Evolutionary conservation across 2,329 filamentous ascomycete species (phyloP).

Genomic region (Aspergillus transmontanensis): DNA sequence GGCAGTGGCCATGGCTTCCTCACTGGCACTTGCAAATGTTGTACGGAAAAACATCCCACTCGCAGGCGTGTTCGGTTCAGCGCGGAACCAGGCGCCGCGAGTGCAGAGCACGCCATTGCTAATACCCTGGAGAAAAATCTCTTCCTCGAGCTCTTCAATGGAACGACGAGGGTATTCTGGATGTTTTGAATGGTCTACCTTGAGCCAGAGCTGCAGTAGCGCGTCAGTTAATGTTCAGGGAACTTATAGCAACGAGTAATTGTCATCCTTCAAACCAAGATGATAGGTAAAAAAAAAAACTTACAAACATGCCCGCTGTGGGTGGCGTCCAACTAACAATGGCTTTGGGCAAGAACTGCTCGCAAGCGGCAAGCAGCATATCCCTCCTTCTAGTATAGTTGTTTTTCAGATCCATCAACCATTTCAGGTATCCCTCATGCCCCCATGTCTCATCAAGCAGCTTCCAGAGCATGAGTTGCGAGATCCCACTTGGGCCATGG

Average conservation of each 20-base stretch:
- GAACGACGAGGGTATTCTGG: neutral
- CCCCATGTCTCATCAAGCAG: conserved; percentile 87
- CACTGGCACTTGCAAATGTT: neutral
- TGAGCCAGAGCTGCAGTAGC: neutral
- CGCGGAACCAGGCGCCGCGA: neutral
- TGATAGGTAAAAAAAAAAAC: neutral
- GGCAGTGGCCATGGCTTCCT: neutral
- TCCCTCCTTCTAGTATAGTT: conserved; percentile 76
- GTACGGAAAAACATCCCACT: neutral
- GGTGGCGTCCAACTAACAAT: conserved; percentile 77
- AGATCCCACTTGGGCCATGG: conserved; percentile 76
- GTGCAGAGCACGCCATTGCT: neutral
- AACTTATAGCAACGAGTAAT: neutral
- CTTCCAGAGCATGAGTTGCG: conserved; percentile 77
- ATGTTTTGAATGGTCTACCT: neutral
- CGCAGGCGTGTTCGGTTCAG: neutral
- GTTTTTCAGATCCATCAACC: conserved; percentile 73
- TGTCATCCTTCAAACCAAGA: neutral
- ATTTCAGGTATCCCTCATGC: conserved; percentile 77
- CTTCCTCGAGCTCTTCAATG: neutral
- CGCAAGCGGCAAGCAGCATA: conserved; percentile 73
- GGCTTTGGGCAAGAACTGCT: conserved; percentile 69
- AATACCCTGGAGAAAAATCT: neutral
- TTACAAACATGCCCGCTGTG: conserved; percentile 59
- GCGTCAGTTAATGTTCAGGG: neutral